Evolutionary conservation across 225 moss, liverwort and hornwort species (phyloP).

Genomic region (Thuidium tamariscinum): DNA sequence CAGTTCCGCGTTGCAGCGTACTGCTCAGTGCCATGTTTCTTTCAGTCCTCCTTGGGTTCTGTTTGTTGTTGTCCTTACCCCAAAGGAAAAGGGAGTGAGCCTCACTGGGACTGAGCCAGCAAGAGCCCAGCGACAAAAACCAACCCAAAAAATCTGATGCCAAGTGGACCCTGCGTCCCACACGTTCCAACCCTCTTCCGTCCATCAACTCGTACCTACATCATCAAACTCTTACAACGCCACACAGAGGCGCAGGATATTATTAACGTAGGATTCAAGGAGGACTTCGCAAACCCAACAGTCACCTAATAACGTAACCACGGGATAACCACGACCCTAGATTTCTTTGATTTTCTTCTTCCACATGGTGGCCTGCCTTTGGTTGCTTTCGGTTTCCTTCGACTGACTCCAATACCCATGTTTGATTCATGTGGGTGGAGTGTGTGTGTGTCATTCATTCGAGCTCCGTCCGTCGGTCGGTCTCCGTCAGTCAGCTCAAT

Average conservation of each 20-base stretch:
- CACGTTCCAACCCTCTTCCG: background rate
- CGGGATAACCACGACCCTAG: background rate
- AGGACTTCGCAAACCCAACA: background rate
- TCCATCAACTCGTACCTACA: too few relatives aligned
- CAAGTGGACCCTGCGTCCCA: background rate
- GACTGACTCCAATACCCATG: too few relatives aligned
- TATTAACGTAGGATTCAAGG: background rate
- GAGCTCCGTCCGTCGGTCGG: too few relatives aligned
- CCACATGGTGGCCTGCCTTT: background rate
- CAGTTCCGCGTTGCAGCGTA: background rate
- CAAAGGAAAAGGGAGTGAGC: background rate
- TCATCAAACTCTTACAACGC: background rate
- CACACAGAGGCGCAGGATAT: background rate
- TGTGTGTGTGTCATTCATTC: background rate
- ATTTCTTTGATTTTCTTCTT: background rate
- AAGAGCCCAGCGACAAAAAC: background rate
- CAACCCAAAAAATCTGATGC: background rate
- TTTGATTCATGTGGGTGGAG: too few relatives aligned
- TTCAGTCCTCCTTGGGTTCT: background rate
- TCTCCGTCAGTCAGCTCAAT: background rate
- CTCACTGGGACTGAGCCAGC: background rate
- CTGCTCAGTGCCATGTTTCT: background rate
- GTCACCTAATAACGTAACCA: background rate
- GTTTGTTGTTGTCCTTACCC: background rate
- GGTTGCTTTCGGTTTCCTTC: background rate